Evolutionary conservation across 352 stramenopile species (phyloP).

Genomic region (Phytophthora tubulina): DNA sequence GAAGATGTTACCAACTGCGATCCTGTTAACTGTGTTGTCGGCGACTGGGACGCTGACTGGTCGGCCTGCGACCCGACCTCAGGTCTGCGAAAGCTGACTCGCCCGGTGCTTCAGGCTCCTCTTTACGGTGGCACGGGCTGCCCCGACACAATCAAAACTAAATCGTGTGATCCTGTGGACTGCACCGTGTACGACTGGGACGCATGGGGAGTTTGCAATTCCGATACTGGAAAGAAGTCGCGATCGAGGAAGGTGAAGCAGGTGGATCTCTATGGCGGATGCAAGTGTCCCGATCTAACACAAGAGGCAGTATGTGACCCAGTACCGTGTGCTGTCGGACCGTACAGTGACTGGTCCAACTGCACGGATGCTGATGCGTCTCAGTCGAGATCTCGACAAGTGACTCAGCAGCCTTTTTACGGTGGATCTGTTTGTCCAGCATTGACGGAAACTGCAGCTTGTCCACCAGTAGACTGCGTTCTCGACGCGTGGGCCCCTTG

Average conservation of each 20-base stretch:
- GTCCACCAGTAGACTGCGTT: conserved; percentile 55
- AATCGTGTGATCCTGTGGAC: conserved; percentile 62
- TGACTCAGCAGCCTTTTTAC: conserved; percentile 50
- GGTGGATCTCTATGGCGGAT: conserved; percentile 61
- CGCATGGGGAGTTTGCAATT: conserved; percentile 40
- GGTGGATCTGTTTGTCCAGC: conserved; percentile 39
- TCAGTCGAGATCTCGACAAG: conserved; percentile 40
- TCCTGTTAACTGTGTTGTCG: conserved; percentile 51
- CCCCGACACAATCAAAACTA: conserved; percentile 38
- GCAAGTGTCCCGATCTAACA: conserved; percentile 51
- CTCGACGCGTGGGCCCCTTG: conserved; percentile 54
- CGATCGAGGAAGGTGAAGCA: conserved; percentile 49
- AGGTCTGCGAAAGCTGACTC: conserved; percentile 48
- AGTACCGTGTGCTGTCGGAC: conserved; percentile 49
- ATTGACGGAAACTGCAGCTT: conserved; percentile 41
- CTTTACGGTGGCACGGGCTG: conserved; percentile 56
- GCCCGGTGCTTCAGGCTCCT: conserved; percentile 40
- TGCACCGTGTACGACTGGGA: conserved; percentile 54
- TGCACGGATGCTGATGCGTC: conserved; percentile 58
- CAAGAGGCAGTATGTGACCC: conserved; percentile 56
- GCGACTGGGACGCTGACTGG: conserved; percentile 47
- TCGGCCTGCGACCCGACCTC: conserved; percentile 44
- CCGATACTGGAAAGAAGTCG: conserved; percentile 43
- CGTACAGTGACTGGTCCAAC: conserved; percentile 56
- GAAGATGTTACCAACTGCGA: conserved; percentile 55